These are phyloP conservation scores for Saccharomyces jurei DNA, from an alignment of 805 yeast genomes.

Conservation along the genomic window DNA sequence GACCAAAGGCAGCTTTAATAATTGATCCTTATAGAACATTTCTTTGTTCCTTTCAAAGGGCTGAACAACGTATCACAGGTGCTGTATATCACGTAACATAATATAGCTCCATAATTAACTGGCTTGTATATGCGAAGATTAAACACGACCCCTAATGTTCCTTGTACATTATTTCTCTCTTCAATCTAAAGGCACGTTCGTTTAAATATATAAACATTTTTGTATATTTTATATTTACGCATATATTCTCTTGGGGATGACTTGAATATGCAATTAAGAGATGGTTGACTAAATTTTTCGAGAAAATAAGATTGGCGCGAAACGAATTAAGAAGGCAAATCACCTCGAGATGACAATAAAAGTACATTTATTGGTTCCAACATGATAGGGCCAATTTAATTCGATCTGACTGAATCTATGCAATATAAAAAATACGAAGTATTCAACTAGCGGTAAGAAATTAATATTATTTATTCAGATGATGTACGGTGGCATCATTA, in stretches of 20 bases:
- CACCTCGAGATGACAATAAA: background rate
- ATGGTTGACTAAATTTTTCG: background rate
- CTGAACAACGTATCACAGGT: background rate
- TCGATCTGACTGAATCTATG: background rate
- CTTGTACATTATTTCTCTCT: background rate
- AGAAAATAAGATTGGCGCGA: background rate
- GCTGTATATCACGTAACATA: background rate
- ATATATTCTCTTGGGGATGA: background rate
- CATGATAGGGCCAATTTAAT: background rate
- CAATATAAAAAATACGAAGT: background rate
- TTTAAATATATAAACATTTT: background rate
- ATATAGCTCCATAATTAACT: background rate
- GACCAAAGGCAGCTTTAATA: too few species aligned
- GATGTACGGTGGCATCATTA: background rate
- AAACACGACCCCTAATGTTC: background rate
- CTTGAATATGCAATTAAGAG: background rate
- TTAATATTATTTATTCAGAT: background rate
- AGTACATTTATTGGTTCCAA: background rate
- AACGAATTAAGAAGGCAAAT: background rate
- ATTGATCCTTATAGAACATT: background rate
- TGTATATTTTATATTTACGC: background rate
- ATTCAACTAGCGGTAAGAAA: background rate
- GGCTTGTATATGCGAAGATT: background rate
- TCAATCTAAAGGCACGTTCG: background rate
- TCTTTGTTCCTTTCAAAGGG: background rate